These are phyloP conservation scores for Rauvolfia tetraphylla DNA, from an alignment of 257 asterid genomes.

Conservation along the genomic window DNA sequence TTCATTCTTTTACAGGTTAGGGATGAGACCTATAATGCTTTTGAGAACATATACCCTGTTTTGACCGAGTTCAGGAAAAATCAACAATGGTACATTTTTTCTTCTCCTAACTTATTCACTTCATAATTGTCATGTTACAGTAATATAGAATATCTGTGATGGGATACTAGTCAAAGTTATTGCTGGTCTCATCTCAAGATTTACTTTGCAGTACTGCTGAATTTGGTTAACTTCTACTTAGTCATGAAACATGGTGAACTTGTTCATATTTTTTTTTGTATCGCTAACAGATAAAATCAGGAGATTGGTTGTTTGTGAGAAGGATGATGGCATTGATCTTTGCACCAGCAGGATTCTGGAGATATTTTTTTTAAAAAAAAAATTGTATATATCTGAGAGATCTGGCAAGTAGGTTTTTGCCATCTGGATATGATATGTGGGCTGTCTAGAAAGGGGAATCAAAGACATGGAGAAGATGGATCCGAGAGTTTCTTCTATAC, in stretches of 20 bases:
- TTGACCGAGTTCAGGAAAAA: constrained; percentile 86
- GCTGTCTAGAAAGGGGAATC: background rate
- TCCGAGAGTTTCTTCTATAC: background rate
- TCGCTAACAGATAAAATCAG: background rate
- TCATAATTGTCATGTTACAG: background rate
- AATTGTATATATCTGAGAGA: constrained; percentile 7
- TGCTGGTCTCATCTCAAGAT: background rate
- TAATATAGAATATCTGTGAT: background rate
- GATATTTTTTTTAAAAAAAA: too few species aligned
- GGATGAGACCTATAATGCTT: constrained; percentile 84
- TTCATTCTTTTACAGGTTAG: constrained; percentile 48
- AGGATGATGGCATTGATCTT: too few species aligned
- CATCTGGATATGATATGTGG: background rate
- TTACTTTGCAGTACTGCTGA: background rate
- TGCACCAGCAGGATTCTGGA: background rate
- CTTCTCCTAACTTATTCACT: background rate
- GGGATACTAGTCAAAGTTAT: background rate
- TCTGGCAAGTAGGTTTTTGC: background rate
- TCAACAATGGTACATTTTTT: constrained; percentile 68
- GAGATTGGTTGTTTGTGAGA: background rate
- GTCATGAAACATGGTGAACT: background rate
- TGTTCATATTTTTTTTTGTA: background rate
- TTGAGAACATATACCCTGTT: constrained; percentile 91
- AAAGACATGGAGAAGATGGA: background rate
- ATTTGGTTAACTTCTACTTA: background rate